phyloP scores from a whole-genome alignment of 108 stramenopile species.

The Skeletonema tropicum region DNA sequence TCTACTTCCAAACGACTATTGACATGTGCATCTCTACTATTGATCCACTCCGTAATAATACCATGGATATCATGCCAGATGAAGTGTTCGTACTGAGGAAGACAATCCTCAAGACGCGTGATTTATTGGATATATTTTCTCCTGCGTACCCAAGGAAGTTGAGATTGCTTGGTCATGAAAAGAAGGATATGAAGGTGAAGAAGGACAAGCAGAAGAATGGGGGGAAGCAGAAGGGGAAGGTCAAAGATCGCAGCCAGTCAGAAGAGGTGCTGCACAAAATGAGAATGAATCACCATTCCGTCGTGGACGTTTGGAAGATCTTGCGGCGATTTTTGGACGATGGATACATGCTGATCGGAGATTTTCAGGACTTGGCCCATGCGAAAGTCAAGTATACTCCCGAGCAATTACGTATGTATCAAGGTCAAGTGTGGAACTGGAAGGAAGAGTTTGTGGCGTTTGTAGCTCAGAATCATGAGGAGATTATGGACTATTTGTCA shows the following conservation, averaged over 20 bases:
- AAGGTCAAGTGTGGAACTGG: conserved; percentile 44
- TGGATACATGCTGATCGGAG: conserved; percentile 48
- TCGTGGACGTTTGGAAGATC: conserved; percentile 27
- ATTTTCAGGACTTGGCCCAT: conserved; percentile 53
- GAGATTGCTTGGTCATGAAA: conserved; percentile 3
- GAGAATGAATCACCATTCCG: conserved; percentile 13
- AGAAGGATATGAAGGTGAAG: conserved; percentile 11
- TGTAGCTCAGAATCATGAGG: conserved; percentile 29
- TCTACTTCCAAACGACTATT: conserved; percentile 38
- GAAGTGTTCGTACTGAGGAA: conserved; percentile 38
- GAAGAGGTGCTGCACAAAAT: not conserved
- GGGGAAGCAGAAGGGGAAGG: not conserved
- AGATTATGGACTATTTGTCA: conserved; percentile 37
- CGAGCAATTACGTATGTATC: conserved; percentile 21
- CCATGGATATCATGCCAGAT: conserved; percentile 17
- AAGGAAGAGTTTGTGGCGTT: conserved; percentile 39
- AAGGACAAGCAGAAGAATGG: conserved; percentile 1
- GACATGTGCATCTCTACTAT: conserved; percentile 37
- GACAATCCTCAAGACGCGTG: conserved; percentile 42
- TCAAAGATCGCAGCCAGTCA: not conserved
- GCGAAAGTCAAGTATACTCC: conserved; percentile 33
- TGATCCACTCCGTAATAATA: conserved; percentile 2
- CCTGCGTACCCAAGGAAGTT: conserved; percentile 34
- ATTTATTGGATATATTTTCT: conserved; percentile 48
- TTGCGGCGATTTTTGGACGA: conserved; percentile 29